Conservation (phyloP, 768 basidiomycete species). For the Termitomyces sp. region DNA sequence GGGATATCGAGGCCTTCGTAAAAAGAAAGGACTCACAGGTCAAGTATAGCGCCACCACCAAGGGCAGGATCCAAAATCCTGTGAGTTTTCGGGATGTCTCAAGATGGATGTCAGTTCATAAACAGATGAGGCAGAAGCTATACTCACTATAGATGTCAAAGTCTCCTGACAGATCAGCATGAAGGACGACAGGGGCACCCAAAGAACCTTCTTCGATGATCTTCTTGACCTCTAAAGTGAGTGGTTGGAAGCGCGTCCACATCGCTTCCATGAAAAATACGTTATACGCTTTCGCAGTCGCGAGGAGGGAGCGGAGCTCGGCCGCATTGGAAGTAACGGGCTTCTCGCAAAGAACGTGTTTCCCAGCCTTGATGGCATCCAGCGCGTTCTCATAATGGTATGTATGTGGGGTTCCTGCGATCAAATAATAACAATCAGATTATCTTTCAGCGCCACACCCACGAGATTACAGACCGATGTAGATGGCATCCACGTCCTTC, state of each 20-base stretch:
- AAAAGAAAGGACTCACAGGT: conserved; percentile 55
- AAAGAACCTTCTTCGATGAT: conserved; percentile 62
- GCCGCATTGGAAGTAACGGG: conserved; percentile 77
- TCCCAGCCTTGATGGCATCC: conserved; percentile 74
- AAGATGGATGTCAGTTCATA: background rate
- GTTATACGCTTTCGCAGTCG: conserved; percentile 71
- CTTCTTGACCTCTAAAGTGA: conserved; percentile 61
- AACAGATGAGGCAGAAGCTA: background rate
- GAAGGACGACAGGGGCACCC: conserved; percentile 63
- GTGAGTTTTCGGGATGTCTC: conserved; percentile 68
- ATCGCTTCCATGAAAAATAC: conserved; percentile 93
- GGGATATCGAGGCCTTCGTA: background rate
- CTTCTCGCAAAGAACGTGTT: conserved; percentile 89
- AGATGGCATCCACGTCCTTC: conserved; percentile 73
- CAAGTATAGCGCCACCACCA: conserved; percentile 82
- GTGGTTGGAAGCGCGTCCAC: conserved; percentile 84
- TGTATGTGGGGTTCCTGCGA: conserved; percentile 78
- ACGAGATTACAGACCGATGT: conserved; percentile 51
- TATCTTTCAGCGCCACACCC: background rate
- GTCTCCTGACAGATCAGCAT: conserved; percentile 76
- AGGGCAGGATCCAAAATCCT: conserved; percentile 77
- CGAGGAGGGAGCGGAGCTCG: conserved; percentile 72
- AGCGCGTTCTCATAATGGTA: conserved; percentile 77
- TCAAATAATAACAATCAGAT: background rate
- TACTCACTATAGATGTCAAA: conserved; percentile 63